Evolutionary conservation across 73 alveolate species (phyloP).

Genomic region (Stentor roeselii): DNA sequence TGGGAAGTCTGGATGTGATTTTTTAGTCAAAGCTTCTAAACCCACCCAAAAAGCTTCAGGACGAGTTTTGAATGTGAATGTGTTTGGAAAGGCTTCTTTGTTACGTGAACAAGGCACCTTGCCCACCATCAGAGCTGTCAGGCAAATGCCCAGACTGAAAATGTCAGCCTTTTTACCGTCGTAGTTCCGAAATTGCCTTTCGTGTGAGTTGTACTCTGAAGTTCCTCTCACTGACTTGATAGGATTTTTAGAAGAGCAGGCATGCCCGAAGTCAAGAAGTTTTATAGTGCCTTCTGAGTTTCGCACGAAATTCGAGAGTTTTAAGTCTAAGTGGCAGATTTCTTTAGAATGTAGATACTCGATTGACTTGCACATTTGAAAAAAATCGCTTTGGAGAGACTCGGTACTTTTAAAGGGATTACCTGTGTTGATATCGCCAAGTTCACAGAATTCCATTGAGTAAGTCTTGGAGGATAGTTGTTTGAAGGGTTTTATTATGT

Average conservation of each 20-base stretch:
- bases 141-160: not conserved
- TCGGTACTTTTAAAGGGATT: not conserved
- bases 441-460: not conserved
- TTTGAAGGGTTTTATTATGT: not conserved
- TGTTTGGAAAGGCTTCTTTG: not conserved
- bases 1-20: not conserved
- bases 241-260: not conserved
- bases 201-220: not conserved
- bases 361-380: not conserved
- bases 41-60: not conserved
- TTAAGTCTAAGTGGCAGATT: not conserved
- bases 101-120: not conserved
- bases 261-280: slow-evolving; percentile 2
- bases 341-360: not conserved
- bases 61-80: not conserved
- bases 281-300: not conserved
- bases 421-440: not conserved
- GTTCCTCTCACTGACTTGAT: not conserved
- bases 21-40: not conserved
- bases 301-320: not conserved
- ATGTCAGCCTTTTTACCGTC: not conserved
- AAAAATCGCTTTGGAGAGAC: not conserved
- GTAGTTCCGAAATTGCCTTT: not conserved
- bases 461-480: not conserved
- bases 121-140: not conserved